Conservation (phyloP, 257 asterid genomes). For the Mitragyna speciosa region DNA sequence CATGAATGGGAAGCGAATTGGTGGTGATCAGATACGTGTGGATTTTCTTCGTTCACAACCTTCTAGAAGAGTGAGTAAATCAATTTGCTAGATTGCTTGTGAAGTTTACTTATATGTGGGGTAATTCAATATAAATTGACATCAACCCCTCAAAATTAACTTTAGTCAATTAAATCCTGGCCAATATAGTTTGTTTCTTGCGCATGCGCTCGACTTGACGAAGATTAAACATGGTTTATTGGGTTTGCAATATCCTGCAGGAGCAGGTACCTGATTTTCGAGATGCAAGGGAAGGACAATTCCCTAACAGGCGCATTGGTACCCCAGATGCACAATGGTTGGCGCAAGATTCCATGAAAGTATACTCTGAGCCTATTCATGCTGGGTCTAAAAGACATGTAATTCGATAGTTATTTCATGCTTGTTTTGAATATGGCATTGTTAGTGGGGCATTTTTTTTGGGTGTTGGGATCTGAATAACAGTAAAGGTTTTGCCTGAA, state of each 20-base stretch:
- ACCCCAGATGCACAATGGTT: slow-evolving; percentile 59
- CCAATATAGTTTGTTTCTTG: slow-evolving; percentile 4
- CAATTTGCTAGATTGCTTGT: slow-evolving; percentile 1
- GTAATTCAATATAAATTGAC: too few species aligned
- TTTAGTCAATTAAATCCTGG: slow-evolving; percentile 10
- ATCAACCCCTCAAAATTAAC: not conserved
- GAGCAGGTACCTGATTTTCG: slow-evolving; percentile 55
- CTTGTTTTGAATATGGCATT: not conserved
- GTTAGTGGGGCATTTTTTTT: too few species aligned
- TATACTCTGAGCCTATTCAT: slow-evolving; percentile 51
- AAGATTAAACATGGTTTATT: too few species aligned
- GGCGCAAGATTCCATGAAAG: slow-evolving; percentile 52
- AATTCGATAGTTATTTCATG: slow-evolving; percentile 14
- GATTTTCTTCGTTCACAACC: slow-evolving; percentile 89
- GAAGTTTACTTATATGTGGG: not conserved
- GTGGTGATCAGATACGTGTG: slow-evolving; percentile 81
- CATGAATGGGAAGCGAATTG: slow-evolving; percentile 73
- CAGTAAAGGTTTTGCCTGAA: not conserved
- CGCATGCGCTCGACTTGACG: too few species aligned
- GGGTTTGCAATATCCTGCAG: slow-evolving; percentile 32
- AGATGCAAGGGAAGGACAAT: slow-evolving; percentile 62
- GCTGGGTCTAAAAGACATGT: slow-evolving; percentile 73
- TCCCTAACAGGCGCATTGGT: slow-evolving; percentile 48
- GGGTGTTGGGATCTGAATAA: not conserved
- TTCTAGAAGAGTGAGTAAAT: slow-evolving; percentile 72